Evolutionary conservation across 129 eudicot species (phyloP).

Genomic region (Flaveria bidentis): DNA sequence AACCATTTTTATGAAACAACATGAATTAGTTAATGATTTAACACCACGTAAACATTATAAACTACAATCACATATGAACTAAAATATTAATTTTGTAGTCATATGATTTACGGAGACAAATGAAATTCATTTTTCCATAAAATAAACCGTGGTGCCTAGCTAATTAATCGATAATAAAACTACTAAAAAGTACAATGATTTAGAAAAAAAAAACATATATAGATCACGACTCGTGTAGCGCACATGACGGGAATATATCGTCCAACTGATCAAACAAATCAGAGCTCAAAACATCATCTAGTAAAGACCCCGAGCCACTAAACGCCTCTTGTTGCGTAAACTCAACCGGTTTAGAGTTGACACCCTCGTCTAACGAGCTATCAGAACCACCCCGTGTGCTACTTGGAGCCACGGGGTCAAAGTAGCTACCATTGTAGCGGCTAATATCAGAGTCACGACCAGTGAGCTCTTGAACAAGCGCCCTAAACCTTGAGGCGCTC

Average conservation of each 20-base stretch:
- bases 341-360: conserved; percentile 11
- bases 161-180: neutral
- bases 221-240: conserved; percentile 13
- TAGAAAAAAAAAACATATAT: neutral
- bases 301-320: conserved; percentile 36
- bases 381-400: conserved; percentile 10
- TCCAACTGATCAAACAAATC: conserved; percentile 43
- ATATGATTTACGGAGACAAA: neutral
- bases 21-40: neutral
- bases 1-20: neutral
- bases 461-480: conserved; percentile 74
- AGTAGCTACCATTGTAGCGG: conserved; percentile 28
- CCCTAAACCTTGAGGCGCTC: conserved; percentile 53
- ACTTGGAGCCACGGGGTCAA: neutral
- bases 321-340: conserved; percentile 4
- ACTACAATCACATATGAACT: neutral
- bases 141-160: neutral
- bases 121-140: neutral
- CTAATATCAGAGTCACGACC: conserved; percentile 71
- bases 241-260: conserved; percentile 37
- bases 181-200: neutral
- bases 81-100: too few relatives aligned
- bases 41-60: neutral
- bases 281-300: conserved; percentile 40
- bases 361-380: neutral